Evolutionary conservation across 352 stramenopile genomes (phyloP), one percentile per base, ranked within the genome.

Genomic region (Phytopythium aichiense): DNA sequence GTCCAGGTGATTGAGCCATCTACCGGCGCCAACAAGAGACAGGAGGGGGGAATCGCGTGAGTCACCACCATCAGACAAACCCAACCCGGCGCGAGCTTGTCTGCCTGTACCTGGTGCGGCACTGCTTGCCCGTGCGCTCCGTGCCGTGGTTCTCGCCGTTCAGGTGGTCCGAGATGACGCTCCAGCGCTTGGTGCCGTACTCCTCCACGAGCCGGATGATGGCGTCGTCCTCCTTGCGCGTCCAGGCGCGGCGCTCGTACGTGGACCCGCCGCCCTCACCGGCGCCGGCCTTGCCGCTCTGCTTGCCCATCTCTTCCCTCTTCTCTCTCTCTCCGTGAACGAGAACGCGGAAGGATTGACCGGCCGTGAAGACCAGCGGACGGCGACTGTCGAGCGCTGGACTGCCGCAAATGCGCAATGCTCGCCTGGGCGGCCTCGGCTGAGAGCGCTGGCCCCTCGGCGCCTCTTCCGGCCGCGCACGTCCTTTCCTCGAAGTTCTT

Each of bases 141-240:
- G 84, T 92, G 59, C 84, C 84, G 75, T 89, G 84, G 63, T 90
- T 90, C 60, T 93, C 84, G 53, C 83, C 77, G 60, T 94, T 94
- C 33, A 94, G 71, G 43, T 94, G 83, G 68, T 94, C 85, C 16
- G 85, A 92, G 65, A 94, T 94, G 68, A 94, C 83, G 62, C 76
- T 89, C 85, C 85, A 94, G 60, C 85, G 81, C 69, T 94, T 94
- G 42, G 83, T 94, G 58, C 85, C 85, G 65, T 94, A 92, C 65
- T 94, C 84, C 23, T 94, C 82, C 20, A 94, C 85, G 46, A 94
- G 73, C 15, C 83, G 81, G 53, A 92, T 89, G 64, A 94, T 94
- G 8, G 81, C 79, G 52, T 94, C 85, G 65, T 94, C 85, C 63
- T 94, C 85, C 57, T 94, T 91, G 51, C 85, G 81, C 45, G 85